phyloP scores from a whole-genome alignment of 2,329 filamentous ascomycete genomes.

The Aaosphaeria pasadenensis region DNA sequence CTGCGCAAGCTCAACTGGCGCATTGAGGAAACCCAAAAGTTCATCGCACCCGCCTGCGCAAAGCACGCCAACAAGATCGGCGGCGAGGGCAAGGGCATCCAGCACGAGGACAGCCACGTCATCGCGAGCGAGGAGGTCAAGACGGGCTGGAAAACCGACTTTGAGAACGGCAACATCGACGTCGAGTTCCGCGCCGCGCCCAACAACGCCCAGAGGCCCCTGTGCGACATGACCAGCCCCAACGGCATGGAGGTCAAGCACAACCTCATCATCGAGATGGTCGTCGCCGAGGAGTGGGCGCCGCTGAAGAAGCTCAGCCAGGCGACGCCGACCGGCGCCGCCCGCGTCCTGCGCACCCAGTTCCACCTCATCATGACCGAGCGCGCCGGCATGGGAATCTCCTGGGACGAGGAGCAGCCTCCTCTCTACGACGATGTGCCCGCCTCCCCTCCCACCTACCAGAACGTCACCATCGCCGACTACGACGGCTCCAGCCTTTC shows the following conservation, averaged over 20 bases:
- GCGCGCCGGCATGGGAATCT: constrained; percentile 80
- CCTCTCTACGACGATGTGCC: constrained; percentile 94
- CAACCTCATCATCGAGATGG: constrained; percentile 85
- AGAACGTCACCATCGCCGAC: constrained; percentile 14
- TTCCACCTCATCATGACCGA: constrained; percentile 82
- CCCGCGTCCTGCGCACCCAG: constrained; percentile 87
- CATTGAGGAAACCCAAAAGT: constrained; percentile 82
- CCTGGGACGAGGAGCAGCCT: constrained; percentile 95
- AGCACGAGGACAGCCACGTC: constrained; percentile 71
- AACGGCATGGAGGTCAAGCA: constrained; percentile 79
- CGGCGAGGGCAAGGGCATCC: constrained; percentile 65
- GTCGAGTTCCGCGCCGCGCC: constrained; percentile 71
- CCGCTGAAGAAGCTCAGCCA: constrained; percentile 67
- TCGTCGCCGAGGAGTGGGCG: constrained; percentile 86
- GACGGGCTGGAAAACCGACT: constrained; percentile 85
- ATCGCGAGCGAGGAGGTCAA: constrained; percentile 81
- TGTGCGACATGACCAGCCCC: constrained; percentile 73
- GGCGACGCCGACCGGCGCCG: constrained; percentile 82
- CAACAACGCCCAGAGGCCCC: constrained; percentile 60
- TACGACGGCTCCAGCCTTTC: constrained; percentile 20
- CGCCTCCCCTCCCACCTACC: constrained; percentile 67
- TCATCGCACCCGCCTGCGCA: constrained; percentile 73
- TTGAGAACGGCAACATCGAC: constrained; percentile 71
- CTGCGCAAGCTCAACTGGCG: constrained; percentile 90
- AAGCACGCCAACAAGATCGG: constrained; percentile 69